A percentile compares a stretch with the other conserved stretches of the same genome.
Evolutionary conservation across 176 grass and related monocot genomes (phyloP).

Genomic region (Bothriochloa decipiens): DNA sequence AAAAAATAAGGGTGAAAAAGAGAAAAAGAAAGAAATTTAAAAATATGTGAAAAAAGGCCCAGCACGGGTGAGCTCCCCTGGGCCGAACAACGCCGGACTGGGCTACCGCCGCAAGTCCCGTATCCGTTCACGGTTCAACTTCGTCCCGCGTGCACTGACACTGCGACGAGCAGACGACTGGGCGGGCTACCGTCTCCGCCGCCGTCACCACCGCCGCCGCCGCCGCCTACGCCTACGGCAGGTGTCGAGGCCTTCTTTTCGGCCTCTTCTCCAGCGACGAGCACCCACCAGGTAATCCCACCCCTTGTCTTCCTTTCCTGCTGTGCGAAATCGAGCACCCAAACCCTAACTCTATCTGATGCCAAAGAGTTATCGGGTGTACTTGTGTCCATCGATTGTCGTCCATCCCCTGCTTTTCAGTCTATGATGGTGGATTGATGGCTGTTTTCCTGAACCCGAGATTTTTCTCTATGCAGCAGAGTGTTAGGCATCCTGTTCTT

Average conservation of each 20-base stretch:
- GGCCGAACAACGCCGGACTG: background rate
- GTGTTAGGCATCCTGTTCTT: background rate
- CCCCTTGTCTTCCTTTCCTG: background rate
- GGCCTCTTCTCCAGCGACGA: background rate
- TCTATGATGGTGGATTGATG: background rate
- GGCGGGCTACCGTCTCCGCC: background rate
- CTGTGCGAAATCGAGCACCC: background rate
- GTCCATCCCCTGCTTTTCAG: background rate
- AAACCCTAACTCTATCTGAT: background rate
- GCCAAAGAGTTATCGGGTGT: no score
- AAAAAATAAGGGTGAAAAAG: no score
- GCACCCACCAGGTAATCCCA: background rate
- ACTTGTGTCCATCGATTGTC: no score
- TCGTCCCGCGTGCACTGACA: background rate
- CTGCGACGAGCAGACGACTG: background rate
- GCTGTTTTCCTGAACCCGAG: background rate
- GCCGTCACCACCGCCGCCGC: no score
- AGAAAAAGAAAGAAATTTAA: no score
- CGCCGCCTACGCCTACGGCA: background rate
- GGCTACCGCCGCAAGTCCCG: no score
- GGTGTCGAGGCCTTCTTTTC: background rate
- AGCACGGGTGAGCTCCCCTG: background rate
- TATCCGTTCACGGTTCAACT: background rate
- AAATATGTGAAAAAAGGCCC: background rate
- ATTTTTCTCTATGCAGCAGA: slow-evolving; percentile 16